Evolutionary conservation across 2,329 filamentous ascomycete species (phyloP).

Genomic region (Paracamarosporium sp.): DNA sequence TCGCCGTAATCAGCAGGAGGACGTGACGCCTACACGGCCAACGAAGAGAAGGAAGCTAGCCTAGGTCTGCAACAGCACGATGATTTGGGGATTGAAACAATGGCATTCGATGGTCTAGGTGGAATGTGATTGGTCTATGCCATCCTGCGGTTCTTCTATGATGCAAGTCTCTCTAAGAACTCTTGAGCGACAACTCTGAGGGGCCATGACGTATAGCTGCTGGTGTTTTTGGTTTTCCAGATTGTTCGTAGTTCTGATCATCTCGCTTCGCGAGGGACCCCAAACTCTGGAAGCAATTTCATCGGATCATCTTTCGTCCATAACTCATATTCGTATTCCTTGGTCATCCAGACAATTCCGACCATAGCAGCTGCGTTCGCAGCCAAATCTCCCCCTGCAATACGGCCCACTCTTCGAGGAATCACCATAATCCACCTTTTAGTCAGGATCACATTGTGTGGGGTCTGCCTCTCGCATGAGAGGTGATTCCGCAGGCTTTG

Average conservation of each 20-base stretch:
- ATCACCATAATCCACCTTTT: slow-evolving; percentile 8
- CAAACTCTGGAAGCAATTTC: slow-evolving; percentile 2
- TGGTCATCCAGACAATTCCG: slow-evolving; percentile 8
- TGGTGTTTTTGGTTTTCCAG: not conserved
- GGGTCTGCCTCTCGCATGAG: not conserved
- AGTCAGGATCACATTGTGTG: slow-evolving; percentile 5
- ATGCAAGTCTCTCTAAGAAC: too few relatives aligned
- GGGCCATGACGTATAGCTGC: too few relatives aligned
- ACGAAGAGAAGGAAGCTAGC: not conserved
- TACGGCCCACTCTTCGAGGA: not conserved
- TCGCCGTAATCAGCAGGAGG: not conserved
- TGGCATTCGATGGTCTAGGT: not conserved
- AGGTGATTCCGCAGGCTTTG: not conserved
- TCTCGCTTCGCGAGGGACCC: not conserved
- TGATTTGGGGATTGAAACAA: not conserved
- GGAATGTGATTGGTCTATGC: not conserved
- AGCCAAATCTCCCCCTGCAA: not conserved
- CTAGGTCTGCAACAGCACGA: not conserved
- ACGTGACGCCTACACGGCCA: not conserved
- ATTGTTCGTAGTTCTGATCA: not conserved
- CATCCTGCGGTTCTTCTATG: not conserved
- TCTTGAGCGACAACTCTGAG: too few relatives aligned
- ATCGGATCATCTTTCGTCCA: slow-evolving; percentile 7
- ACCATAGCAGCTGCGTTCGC: slow-evolving; percentile 11
- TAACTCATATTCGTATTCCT: slow-evolving; percentile 2